Percentiles rank a stretch among this genome's conserved stretches.
These are phyloP conservation scores for Geotrichum citri-aurantii DNA, from an alignment of 1,139 yeast species.

Conservation along the genomic window DNA sequence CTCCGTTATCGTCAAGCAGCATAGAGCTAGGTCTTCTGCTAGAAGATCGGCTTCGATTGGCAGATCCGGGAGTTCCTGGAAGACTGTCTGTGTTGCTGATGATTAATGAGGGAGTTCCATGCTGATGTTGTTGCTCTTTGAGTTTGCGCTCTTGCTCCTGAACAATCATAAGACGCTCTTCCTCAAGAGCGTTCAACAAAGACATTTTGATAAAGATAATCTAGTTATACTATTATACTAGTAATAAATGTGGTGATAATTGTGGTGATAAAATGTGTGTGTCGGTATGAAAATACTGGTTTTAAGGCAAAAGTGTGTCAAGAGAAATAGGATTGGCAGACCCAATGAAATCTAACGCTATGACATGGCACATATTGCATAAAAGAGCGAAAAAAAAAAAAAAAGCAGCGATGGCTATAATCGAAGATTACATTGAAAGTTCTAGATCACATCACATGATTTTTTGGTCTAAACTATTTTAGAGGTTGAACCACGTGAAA, in stretches of 20 bases:
- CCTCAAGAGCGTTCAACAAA: conserved; percentile 43
- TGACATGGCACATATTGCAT: background rate
- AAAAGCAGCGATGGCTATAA: background rate
- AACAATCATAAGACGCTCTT: conserved; percentile 40
- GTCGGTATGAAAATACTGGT: too few relatives aligned
- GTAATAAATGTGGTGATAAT: background rate
- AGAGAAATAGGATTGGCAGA: too few relatives aligned
- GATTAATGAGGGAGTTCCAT: conserved; percentile 3
- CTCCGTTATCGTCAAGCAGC: conserved; percentile 1
- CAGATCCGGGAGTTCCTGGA: background rate
- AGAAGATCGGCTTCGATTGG: background rate
- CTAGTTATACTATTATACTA: background rate
- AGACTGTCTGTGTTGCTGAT: background rate
- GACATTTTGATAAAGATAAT: conserved; percentile 35
- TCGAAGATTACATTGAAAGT: background rate
- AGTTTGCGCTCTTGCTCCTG: background rate
- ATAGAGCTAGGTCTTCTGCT: background rate
- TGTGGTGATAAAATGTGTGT: background rate
- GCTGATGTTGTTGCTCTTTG: background rate
- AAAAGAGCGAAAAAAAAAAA: background rate
- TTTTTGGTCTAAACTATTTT: background rate
- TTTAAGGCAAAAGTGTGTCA: too few relatives aligned
- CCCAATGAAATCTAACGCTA: background rate
- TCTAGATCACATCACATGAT: background rate
- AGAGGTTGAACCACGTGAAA: background rate